Base-by-base conservation (phyloP, 192 early-diverging fungal species). In the Funneliformis mosseae region DNA sequence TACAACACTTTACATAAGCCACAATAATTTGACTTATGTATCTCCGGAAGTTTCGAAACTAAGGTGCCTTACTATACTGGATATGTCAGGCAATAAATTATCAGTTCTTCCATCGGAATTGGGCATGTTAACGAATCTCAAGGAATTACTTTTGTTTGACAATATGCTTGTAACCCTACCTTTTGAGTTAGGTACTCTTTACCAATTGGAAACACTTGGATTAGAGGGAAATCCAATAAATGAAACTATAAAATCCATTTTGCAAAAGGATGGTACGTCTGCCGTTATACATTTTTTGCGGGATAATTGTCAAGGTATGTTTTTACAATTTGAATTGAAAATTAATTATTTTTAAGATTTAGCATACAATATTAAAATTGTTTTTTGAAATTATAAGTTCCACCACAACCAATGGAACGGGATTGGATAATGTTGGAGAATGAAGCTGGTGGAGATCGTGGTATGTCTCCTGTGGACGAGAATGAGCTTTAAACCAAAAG, bases 171-270 rank as follows among this genome's bases (percentile, higher is more conserved):
- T 93, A 11, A 92, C 90, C 23, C 78, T 99, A 70, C 98, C 98
- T 9, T 86, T 84, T 64, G 98, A 99, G 83, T 86, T 98, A 70
- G 98, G 98, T 14, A 91, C 90, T 8, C 85, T 99, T 61, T 98
- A 91, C 80, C 93, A 96, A 83, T 85, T 99, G 39, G 96, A 98
- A 78, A 92, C 88, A 0, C 86, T 99, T 61, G 98, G 97, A 0
- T 82, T 99, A 59, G 98, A 99, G 82, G 98, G 98, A 16, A 99
- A 99, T 83, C 97, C 97, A 18, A 81, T 99, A 71, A 90, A 92
- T 66, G 93, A 97, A 16, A 92, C 93, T 59, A 82, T 98, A 33
- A 91, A 93, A 74, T 88, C 87, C 5, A 73, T 98, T 70, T 80
- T 97, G 68, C 93, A 95, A 66, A 95, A 97, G 83, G 95, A 97